Conservation (phyloP, 2,329 filamentous ascomycete species). For the Talaromyces sp. region DNA sequence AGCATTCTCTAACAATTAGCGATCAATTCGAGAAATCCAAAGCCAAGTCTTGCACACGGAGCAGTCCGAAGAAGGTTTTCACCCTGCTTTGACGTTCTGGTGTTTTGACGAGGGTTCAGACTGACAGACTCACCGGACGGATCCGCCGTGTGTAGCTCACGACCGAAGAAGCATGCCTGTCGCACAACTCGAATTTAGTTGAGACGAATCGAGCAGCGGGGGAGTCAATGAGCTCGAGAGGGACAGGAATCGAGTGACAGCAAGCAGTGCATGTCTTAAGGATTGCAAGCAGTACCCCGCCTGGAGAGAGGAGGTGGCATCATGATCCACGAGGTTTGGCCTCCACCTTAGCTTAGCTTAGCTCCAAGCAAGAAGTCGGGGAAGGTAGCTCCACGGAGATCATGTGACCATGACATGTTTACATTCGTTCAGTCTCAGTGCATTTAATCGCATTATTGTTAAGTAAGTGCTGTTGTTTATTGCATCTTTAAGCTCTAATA, state of each 20-base stretch:
- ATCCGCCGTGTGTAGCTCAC: conserved; percentile 17
- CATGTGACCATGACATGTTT: conserved; percentile 7
- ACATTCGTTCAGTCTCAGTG: neutral
- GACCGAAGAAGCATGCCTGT: conserved; percentile 18
- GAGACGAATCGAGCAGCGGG: neutral
- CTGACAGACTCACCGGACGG: conserved; percentile 17
- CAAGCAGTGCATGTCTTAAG: conserved; percentile 1
- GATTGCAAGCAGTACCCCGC: neutral
- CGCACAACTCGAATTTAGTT: conserved; percentile 13
- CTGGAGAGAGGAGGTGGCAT: conserved; percentile 8
- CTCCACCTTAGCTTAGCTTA: conserved; percentile 1
- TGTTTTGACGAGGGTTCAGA: conserved; percentile 1
- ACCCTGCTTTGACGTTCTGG: neutral
- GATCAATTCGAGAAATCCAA: neutral
- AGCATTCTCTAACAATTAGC: neutral
- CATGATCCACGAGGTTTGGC: too few species aligned
- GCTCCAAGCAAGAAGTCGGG: neutral
- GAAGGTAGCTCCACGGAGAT: neutral
- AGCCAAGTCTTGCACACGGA: neutral
- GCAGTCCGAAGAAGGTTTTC: neutral
- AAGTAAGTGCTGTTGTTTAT: neutral
- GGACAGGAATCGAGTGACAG: neutral
- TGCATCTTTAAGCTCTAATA: neutral
- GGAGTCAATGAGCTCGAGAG: neutral
- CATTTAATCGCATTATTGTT: neutral